Evolutionary conservation across 768 basidiomycete species (phyloP), one percentile per base, ranked within the genome.

Genomic region (Suillus weaverae): DNA sequence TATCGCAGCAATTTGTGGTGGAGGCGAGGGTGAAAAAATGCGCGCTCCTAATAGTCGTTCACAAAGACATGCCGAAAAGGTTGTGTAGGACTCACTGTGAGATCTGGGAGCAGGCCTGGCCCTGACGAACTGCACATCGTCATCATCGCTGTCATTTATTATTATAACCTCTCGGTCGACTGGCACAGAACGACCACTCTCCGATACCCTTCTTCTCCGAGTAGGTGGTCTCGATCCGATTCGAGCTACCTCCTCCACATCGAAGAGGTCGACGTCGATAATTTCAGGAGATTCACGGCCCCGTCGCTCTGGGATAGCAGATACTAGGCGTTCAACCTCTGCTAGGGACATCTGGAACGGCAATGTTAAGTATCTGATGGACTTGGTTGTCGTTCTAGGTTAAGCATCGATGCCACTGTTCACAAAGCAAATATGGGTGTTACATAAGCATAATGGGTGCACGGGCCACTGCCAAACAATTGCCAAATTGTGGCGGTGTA

Each of bases 11-110:
- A 73, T 69, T 59, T 76, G 78, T 16, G 77, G 77, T 38, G 80
- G 82, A 9, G 85, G 85, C 16, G 88, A 85, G 33, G 85, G 85
- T 1, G 84, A 80, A 54, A 78, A 74, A 38, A 81, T 69, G 33
- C 69, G 75, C 16, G 64, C 68, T 62, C 76, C 70, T 41, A 62
- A 57, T 8, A 63, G 70, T 72, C 1, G 36, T 50, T 68, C 32
- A 62, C 36, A 5, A 41, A 16, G 13, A n/a, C 33, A 4, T 41
- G 26, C 36, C 39, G 43, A 46, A 63, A 56, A 48, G 8, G 30
- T 16, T 26, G 59, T 4, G 22, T 9, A 5, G 32, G 39, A 59
- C 73, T 35, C 53, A 76, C 76, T 65, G 20, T 56, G 68, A 3
- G 64, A 65, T n/a, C 63, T 70, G 32, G 66, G 56, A 39, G 56